Conservation (phyloP, 148 eudicot species). For the Rhododendron henanense region DNA sequence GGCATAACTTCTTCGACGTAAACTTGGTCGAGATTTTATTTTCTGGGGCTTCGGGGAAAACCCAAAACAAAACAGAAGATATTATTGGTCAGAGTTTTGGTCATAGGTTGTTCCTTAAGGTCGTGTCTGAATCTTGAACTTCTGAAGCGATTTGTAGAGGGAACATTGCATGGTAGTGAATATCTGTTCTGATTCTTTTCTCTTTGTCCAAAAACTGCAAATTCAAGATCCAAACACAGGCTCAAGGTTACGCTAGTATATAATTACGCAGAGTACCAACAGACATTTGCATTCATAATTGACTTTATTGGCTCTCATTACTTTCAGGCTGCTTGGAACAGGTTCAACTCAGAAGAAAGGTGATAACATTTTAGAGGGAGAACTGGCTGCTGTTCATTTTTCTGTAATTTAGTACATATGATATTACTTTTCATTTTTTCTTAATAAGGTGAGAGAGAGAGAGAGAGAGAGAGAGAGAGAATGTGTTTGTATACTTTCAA, state of each 20-base stretch:
- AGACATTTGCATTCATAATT: neutral
- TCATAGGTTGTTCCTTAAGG: neutral
- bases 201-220: neutral
- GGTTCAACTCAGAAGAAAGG: constrained; percentile 61
- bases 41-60: neutral
- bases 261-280: neutral
- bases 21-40: no score
- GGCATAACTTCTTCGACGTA: neutral
- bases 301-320: neutral
- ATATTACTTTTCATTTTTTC: neutral
- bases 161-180: neutral
- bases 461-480: neutral
- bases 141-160: neutral
- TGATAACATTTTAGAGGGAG: neutral
- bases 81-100: neutral
- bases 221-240: neutral
- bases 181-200: neutral
- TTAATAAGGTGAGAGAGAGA: neutral
- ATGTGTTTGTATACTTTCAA: neutral
- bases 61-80: neutral
- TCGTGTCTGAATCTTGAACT: neutral
- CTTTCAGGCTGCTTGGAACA: constrained; percentile 89
- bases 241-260: neutral
- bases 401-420: neutral
- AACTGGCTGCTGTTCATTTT: neutral